Percentiles rank a stretch among this genome's conserved stretches.
phyloP scores from a whole-genome alignment of 352 stramenopile genomes.

The Blastocystis hominis region DNA sequence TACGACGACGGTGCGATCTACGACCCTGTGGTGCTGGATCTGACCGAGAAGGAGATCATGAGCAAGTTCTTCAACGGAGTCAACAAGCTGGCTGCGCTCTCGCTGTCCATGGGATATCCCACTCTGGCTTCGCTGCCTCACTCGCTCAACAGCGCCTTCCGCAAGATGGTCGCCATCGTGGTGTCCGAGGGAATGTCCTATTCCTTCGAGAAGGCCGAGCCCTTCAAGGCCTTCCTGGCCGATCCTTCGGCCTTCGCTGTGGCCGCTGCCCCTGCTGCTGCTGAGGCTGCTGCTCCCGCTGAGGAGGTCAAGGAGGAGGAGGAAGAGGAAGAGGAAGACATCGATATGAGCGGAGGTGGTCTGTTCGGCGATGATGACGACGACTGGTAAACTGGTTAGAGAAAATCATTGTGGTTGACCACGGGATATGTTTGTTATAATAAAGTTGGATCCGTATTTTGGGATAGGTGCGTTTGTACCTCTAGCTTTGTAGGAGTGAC shows the following conservation, averaged over 20 bases:
- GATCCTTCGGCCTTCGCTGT: conserved; percentile 83
- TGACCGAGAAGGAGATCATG: conserved; percentile 89
- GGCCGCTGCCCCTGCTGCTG: conserved; percentile 64
- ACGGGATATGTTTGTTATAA: background rate
- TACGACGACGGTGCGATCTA: conserved; percentile 99
- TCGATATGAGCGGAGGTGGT: too few relatives aligned
- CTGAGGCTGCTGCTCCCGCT: background rate
- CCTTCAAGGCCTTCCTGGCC: conserved; percentile 87
- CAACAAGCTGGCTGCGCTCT: conserved; percentile 82
- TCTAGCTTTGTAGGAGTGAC: background rate
- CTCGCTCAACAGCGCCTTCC: conserved; percentile 97
- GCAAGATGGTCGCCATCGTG: conserved; percentile 85
- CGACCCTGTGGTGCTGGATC: conserved; percentile 90
- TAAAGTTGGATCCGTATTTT: background rate
- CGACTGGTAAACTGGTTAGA: conserved; percentile 51
- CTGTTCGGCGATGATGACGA: conserved; percentile 61
- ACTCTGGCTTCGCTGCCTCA: conserved; percentile 93
- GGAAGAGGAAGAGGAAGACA: conserved; percentile 58
- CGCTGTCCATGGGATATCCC: conserved; percentile 84
- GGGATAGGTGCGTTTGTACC: background rate
- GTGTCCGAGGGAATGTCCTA: conserved; percentile 83
- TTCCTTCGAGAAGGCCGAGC: conserved; percentile 90
- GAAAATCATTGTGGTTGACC: background rate
- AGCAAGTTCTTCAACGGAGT: conserved; percentile 87
- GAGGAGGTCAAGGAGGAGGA: conserved; percentile 63